phyloP scores from a whole-genome alignment of 768 basidiomycete species.

The Naematelia aurantialba region DNA sequence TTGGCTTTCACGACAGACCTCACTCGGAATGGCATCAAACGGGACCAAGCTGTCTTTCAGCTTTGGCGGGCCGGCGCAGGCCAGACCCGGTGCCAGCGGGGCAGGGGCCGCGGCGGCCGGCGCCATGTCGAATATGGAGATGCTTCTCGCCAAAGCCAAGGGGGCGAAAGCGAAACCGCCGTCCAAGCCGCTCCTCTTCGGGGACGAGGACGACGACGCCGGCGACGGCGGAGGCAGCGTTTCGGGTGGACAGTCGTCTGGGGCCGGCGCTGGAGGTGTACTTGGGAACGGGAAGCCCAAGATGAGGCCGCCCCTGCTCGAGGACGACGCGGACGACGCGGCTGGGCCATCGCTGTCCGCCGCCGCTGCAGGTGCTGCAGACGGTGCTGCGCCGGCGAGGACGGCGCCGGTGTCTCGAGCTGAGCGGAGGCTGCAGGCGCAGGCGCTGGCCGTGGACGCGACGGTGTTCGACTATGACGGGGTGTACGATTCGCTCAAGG shows the following conservation, averaged over 20 bases:
- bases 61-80: constrained; percentile 52
- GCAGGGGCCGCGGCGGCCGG: constrained; percentile 15
- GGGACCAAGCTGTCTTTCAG: constrained; percentile 77
- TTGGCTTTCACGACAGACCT: not conserved
- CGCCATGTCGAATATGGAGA: constrained; percentile 34
- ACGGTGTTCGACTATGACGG: constrained; percentile 94
- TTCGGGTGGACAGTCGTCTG: no score
- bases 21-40: constrained; percentile 7
- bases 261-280: no score
- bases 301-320: constrained; percentile 39
- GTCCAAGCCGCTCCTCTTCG: constrained; percentile 61
- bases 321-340: constrained; percentile 53
- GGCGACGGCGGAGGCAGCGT: constrained; percentile 62
- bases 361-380: not conserved
- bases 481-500: constrained; percentile 93
- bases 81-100: constrained; percentile 2
- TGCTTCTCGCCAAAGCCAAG: constrained; percentile 37
- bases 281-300: no score
- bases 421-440: constrained; percentile 57
- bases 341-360: constrained; percentile 15
- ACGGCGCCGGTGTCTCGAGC: constrained; percentile 29
- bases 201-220: constrained; percentile 56
- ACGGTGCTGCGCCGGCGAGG: not conserved
- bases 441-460: constrained; percentile 71
- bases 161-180: constrained; percentile 9